phyloP scores from a whole-genome alignment of 306 rosid species.

The Pyrus bretschneideri region DNA sequence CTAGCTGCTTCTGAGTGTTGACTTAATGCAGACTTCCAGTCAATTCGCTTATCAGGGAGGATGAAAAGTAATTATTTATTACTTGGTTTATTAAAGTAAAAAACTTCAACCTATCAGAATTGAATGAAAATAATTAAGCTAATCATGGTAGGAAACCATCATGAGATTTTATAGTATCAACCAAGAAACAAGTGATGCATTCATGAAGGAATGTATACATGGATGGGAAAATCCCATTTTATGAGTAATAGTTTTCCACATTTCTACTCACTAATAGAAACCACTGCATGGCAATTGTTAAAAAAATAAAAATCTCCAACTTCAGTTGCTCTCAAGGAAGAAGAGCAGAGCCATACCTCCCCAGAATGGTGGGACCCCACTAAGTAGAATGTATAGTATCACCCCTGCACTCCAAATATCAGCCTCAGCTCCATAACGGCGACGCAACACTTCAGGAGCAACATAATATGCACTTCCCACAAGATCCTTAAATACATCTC shows the following conservation, averaged over 20 bases:
- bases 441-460: slow-evolving; percentile 91
- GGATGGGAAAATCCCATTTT: neutral
- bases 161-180: neutral
- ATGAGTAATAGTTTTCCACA: neutral
- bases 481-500: slow-evolving; percentile 70
- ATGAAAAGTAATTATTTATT: neutral
- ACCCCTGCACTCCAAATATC: slow-evolving; percentile 98
- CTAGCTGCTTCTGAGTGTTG: neutral
- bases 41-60: neutral
- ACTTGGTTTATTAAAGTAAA: neutral
- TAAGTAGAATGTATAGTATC: slow-evolving; percentile 81
- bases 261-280: neutral
- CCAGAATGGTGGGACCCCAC: slow-evolving; percentile 98
- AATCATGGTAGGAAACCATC: neutral
- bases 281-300: neutral
- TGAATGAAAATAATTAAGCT: neutral
- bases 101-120: neutral
- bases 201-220: neutral
- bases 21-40: neutral
- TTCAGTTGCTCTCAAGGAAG: neutral
- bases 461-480: slow-evolving; percentile 98
- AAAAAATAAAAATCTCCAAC: neutral
- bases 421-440: slow-evolving; percentile 73
- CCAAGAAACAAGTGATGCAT: neutral
- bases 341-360: slow-evolving; percentile 48